Base-by-base conservation (phyloP, 1,284 basidiomycete genomes). In the Peniophora sp. region DNA sequence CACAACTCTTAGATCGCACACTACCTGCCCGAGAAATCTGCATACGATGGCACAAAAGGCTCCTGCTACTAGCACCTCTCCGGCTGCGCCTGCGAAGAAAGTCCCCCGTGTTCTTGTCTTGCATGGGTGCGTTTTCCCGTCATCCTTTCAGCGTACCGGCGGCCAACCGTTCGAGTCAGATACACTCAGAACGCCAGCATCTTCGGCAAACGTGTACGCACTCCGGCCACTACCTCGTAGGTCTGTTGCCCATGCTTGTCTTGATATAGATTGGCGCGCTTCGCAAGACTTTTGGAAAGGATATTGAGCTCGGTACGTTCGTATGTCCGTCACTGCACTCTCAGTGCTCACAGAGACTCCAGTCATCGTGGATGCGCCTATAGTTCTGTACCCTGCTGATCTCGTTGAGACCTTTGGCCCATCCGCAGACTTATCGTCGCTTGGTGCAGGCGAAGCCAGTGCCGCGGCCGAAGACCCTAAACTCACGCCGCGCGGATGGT, bases 361-460 rank as follows among this genome's bases (percentile, higher is more conserved):
- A 93, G 91, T 93, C 3, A 93, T 92, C 63, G 62, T 91, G 47
- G 88, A 94, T 59, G 88, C 79, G 0, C 88, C 91, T 10, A 74
- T 85, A 51, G 73, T 92, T 17, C 72, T 93, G 24, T 74, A 82
- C 49, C 83, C 84, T 0, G 82, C 74, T 5, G 90, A 95, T 60
- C 66, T 91, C 14, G 70, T 68, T 41, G 68, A 57, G 32, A 55
- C 59, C 11, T 63, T 75, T n/a, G 76, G 73, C 46, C 58, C 59
- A 22, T 64, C 68, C 24, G 61, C 56, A 23, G 35, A 61, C 22
- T 60, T 76, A 3, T 71, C 71, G 49, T 74, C 77, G 27, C 72
- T 81, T 46, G 82, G 76, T 42, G 77, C 83, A 2, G 67, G 74
- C 23, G 85, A 81, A 54, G 73, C 76, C 1, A 64, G 72, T 0